Percentiles rank a stretch among this genome's conserved stretches.
Evolutionary conservation across 345 rosid species (phyloP).

Genomic region (Psidium friedrichsthalianum): DNA sequence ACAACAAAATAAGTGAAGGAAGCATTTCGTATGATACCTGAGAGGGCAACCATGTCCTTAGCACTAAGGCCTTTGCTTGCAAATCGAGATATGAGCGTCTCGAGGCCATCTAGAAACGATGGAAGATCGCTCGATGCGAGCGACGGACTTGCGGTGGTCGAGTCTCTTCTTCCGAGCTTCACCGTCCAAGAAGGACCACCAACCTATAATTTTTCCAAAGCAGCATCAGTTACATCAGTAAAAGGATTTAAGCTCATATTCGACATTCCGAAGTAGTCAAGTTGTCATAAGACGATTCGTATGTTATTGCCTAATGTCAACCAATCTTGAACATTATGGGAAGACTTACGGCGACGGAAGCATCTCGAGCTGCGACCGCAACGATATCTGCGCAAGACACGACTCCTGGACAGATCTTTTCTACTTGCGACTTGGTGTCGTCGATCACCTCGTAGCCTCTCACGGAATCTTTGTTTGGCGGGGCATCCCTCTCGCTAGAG

Average conservation of each 20-base stretch:
- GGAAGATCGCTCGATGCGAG: constrained; percentile 36
- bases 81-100: constrained; percentile 24
- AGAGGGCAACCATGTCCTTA: constrained; percentile 51
- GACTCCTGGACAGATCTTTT: constrained; percentile 36
- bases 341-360: constrained; percentile 18
- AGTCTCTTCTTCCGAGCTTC: constrained; percentile 31
- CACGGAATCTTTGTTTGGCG: background rate
- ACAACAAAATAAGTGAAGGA: background rate
- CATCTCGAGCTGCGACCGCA: constrained; percentile 50
- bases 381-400: constrained; percentile 62
- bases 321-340: background rate
- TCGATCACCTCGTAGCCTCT: constrained; percentile 44
- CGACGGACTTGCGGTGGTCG: constrained; percentile 18
- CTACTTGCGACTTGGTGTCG: constrained; percentile 32
- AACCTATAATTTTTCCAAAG: background rate
- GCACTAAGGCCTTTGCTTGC: constrained; percentile 33
- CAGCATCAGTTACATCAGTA: background rate
- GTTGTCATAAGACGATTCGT: background rate
- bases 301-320: background rate
- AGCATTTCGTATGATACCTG: constrained; percentile 8
- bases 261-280: background rate
- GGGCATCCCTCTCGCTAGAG: constrained; percentile 11
- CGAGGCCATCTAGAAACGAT: constrained; percentile 17
- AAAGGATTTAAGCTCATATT: background rate
- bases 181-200: constrained; percentile 40